Base-by-base conservation (phyloP, 148 eudicot species). In the Diospyros kaki region DNA sequence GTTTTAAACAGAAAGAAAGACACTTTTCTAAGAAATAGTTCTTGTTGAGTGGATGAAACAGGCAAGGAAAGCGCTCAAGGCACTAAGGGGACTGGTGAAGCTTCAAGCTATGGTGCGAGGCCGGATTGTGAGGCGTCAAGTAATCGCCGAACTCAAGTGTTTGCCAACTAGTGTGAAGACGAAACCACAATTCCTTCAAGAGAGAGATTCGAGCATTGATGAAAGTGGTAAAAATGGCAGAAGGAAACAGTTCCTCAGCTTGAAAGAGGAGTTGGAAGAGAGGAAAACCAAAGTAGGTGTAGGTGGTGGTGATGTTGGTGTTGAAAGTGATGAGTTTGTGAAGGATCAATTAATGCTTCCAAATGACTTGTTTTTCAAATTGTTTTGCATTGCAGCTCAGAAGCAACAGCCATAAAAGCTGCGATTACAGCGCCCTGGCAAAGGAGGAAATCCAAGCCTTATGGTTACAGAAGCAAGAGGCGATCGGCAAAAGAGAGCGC, bases 51-150 rank as follows among this genome's bases (percentile, higher is more conserved):
- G 55, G 17, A 42, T 76, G 74, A 54, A 70, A 74, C 77, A 89
- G 92, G 92, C 92, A 55, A 85, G 87, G 65, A 89, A 89, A 72
- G 92, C 92, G 54, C 78, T 86, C 8, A 84, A 83, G 83, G 92
- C 92, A 72, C 77, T 89, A 18, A 89, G 83, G 76, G 92, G 88
- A 66, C 74, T 89, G 73, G 86, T 89, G 56, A 85, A 81, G 81
- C 82, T 89, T 77, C 92, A 89, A 78, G 92, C 92, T 3, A 73
- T 86, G 76, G 92, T 78, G 53, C 79, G 92, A 76, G 92, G 92
- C 9, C 70, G 83, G 62, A 87, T 86, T 0, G 90, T 85, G 48
- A 83, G 92, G 46, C 89, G 85, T 66, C 75, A 61, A 73, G 62
- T 81, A 54, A 68, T 78, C 58, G 67, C 77, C 82, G 59, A 64